Conservation (phyloP, 768 basidiomycete genomes). For the Tremella fuciformis region DNA sequence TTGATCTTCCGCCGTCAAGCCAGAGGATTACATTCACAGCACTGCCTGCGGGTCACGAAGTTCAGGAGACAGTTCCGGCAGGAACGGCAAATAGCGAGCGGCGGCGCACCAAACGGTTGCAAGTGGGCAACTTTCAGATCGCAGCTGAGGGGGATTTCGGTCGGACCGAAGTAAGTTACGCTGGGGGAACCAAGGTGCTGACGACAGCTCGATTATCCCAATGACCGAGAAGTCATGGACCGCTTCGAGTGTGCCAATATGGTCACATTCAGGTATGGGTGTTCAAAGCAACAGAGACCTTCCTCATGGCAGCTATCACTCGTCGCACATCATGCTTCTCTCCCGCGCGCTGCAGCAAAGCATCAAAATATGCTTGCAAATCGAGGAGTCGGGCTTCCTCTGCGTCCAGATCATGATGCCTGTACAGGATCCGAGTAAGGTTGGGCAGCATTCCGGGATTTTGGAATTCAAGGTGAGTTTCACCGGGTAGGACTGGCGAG, state of each 20-base stretch:
- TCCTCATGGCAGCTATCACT: conserved; percentile 66
- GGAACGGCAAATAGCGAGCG: conserved; percentile 27
- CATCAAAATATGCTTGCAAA: conserved; percentile 81
- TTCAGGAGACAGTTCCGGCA: conserved; percentile 8
- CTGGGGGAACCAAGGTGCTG: no score
- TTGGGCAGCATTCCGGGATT: conserved; percentile 60
- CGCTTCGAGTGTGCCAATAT: conserved; percentile 73
- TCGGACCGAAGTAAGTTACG: conserved; percentile 74
- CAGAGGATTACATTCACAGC: conserved; percentile 80
- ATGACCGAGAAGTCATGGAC: conserved; percentile 85
- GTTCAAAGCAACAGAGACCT: background rate
- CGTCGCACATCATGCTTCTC: conserved; percentile 69
- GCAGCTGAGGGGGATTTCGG: conserved; percentile 79
- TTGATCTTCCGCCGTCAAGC: conserved; percentile 84
- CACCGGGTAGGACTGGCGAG: background rate
- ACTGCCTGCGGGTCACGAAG: conserved; percentile 58
- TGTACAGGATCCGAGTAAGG: conserved; percentile 53
- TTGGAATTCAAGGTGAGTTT: conserved; percentile 79
- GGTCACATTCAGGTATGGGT: conserved; percentile 67
- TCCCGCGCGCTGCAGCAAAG: conserved; percentile 75
- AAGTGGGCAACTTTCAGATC: conserved; percentile 71
- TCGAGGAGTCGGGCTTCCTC: conserved; percentile 75
- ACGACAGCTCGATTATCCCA: conserved; percentile 88
- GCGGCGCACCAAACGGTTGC: conserved; percentile 31
- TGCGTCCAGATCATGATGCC: conserved; percentile 89